phyloP scores from a whole-genome alignment of 208 protist genomes.

The Leishmania major region DNA sequence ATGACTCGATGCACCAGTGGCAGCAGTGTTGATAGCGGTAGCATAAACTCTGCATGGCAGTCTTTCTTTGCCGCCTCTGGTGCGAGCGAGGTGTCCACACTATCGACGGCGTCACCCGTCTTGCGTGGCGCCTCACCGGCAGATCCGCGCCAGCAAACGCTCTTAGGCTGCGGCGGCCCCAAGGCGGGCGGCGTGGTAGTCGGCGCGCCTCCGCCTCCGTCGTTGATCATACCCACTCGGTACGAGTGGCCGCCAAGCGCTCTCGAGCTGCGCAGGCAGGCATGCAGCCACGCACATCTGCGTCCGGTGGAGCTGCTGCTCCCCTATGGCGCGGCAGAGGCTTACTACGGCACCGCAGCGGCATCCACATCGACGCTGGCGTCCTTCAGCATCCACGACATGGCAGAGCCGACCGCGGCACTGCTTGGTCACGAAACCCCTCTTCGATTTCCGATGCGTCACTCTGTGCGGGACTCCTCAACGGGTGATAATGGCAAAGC shows the following conservation, averaged over 20 bases:
- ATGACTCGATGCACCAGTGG: neutral
- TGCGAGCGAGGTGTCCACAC: neutral
- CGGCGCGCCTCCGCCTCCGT: neutral
- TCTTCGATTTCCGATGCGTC: conserved; percentile 14
- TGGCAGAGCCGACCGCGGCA: conserved; percentile 4
- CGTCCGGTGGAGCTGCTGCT: conserved; percentile 39
- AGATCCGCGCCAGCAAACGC: conserved; percentile 13
- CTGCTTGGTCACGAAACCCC: conserved; percentile 25
- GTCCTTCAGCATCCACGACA: conserved; percentile 9
- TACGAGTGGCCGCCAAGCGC: conserved; percentile 31
- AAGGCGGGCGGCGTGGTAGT: neutral
- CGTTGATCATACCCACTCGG: conserved; percentile 8
- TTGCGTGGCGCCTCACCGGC: neutral
- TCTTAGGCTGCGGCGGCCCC: conserved; percentile 3
- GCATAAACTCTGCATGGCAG: conserved; percentile 24
- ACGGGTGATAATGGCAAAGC: conserved; percentile 11
- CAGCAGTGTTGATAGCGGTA: neutral
- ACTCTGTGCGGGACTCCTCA: neutral
- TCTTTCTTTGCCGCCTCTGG: conserved; percentile 20
- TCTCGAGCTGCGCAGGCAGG: conserved; percentile 12
- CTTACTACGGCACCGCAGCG: conserved; percentile 22
- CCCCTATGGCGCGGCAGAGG: conserved; percentile 35
- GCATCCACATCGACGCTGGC: neutral
- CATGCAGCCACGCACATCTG: neutral
- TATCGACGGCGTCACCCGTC: neutral